Conservation (phyloP, 139 green algal genomes). For the Zygnema circumcarinatum region DNA sequence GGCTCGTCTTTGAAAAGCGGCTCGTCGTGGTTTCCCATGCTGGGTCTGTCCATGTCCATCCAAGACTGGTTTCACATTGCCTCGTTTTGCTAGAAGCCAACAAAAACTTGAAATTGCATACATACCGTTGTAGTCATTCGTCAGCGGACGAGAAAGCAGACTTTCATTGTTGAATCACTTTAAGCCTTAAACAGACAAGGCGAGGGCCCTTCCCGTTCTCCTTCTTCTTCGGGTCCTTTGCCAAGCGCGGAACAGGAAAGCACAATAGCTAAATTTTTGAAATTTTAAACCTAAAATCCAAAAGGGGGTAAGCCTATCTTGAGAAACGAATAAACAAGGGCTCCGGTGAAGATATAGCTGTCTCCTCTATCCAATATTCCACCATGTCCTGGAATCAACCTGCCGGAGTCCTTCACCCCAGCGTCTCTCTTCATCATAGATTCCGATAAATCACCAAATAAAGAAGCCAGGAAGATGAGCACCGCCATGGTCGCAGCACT, state of each 20-base stretch:
- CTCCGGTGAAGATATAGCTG: slow-evolving; percentile 96
- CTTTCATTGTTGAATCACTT: no score
- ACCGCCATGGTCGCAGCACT: slow-evolving; percentile 27
- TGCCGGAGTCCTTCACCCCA: slow-evolving; percentile 84
- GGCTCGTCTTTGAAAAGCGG: no score
- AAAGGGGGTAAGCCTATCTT: slow-evolving; percentile 48
- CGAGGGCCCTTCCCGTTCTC: no score
- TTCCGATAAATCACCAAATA: slow-evolving; percentile 99
- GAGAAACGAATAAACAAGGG: slow-evolving; percentile 73
- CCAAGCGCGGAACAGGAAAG: background rate
- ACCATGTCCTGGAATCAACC: slow-evolving; percentile 95
- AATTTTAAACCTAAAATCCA: slow-evolving; percentile 31
- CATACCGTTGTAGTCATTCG: no score
- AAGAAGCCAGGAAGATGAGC: slow-evolving; percentile 45
- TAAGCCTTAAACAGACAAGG: no score
- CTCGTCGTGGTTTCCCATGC: no score
- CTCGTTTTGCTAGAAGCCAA: no score
- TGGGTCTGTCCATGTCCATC: no score
- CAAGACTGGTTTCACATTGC: no score
- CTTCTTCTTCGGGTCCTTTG: background rate
- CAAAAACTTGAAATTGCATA: no score
- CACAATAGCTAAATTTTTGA: background rate
- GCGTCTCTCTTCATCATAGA: slow-evolving; percentile 97
- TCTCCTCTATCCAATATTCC: slow-evolving; percentile 65
- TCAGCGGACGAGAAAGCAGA: no score